A percentile compares a stretch with the other conserved stretches of the same genome.
These are phyloP conservation scores for Martiniozyma abietophila DNA, from an alignment of 805 yeast genomes.

Conservation along the genomic window DNA sequence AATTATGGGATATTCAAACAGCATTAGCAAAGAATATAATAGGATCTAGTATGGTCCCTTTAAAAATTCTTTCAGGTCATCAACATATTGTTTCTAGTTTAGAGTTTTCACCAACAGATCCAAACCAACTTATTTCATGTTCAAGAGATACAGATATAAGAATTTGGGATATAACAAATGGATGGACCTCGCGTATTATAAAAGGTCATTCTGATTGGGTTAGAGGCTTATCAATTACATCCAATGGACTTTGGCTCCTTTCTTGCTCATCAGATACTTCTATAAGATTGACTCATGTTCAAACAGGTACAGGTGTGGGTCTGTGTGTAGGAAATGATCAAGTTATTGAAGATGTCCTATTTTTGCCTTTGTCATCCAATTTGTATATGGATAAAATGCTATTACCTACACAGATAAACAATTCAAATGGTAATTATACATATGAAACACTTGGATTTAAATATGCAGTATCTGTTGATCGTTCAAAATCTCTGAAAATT, in stretches of 20 bases:
- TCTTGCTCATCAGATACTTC: slow-evolving; percentile 78
- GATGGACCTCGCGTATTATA: slow-evolving; percentile 57
- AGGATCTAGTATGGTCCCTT: slow-evolving; percentile 19
- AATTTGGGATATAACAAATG: slow-evolving; percentile 59
- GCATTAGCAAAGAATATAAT: slow-evolving; percentile 2
- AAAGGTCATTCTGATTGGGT: slow-evolving; percentile 89
- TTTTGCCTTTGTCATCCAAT: slow-evolving; percentile 49
- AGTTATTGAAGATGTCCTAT: slow-evolving; percentile 66
- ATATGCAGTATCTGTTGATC: slow-evolving; percentile 68
- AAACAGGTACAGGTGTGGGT: slow-evolving; percentile 58
- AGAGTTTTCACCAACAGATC: slow-evolving; percentile 38
- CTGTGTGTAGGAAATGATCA: slow-evolving; percentile 70
- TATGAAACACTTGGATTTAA: slow-evolving; percentile 45
- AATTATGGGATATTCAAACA: slow-evolving; percentile 54
- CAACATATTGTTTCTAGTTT: slow-evolving; percentile 75
- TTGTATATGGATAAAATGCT: slow-evolving; percentile 39
- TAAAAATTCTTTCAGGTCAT: slow-evolving; percentile 70
- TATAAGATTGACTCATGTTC: slow-evolving; percentile 53
- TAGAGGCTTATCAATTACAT: slow-evolving; percentile 35
- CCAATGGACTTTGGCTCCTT: slow-evolving; percentile 46
- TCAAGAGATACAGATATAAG: slow-evolving; percentile 56
- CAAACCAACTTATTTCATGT: slow-evolving; percentile 44
- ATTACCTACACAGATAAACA: slow-evolving; percentile 26
- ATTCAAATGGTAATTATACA: slow-evolving; percentile 15
- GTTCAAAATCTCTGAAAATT: slow-evolving; percentile 65